Conservation (phyloP, 1,284 basidiomycete genomes). For the Chalciporus sp. region DNA sequence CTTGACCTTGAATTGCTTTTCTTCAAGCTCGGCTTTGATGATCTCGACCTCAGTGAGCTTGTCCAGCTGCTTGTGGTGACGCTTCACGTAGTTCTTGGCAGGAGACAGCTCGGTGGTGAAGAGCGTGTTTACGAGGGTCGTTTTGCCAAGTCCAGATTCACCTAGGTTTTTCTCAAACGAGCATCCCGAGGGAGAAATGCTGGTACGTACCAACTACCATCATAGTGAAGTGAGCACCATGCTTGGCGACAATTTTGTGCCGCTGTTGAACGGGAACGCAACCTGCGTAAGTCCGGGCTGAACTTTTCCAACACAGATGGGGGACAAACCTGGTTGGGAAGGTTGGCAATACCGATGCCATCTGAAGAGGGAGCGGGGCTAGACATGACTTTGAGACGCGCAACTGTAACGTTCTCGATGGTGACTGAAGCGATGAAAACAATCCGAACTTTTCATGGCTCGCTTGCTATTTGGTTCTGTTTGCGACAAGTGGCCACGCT, state of each 20-base stretch:
- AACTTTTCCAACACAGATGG: background rate
- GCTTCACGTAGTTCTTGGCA: conserved; percentile 87
- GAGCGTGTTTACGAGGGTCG: conserved; percentile 97
- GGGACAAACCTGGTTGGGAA: conserved; percentile 90
- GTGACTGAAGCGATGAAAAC: conserved; percentile 24
- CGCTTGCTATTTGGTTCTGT: conserved; percentile 24
- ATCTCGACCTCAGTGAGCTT: conserved; percentile 98
- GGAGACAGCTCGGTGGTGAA: conserved; percentile 97
- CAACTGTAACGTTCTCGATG: conserved; percentile 14
- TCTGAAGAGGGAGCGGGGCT: conserved; percentile 43
- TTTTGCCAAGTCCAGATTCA: conserved; percentile 95
- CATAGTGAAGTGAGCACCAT: conserved; percentile 96
- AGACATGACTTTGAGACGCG: conserved; percentile 24
- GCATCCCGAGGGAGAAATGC: background rate
- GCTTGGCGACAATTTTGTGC: conserved; percentile 97
- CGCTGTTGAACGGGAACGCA: conserved; percentile 48
- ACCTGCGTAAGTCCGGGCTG: background rate
- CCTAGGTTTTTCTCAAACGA: conserved; percentile 47
- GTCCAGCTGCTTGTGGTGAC: conserved; percentile 97
- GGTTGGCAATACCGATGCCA: conserved; percentile 89
- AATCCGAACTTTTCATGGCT: conserved; percentile 23
- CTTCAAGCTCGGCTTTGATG: conserved; percentile 96
- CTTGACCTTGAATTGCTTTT: conserved; percentile 99
- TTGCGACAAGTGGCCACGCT: conserved; percentile 25
- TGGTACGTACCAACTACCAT: conserved; percentile 93